A percentile compares a stretch with the other conserved stretches of the same genome.
Evolutionary conservation across 2,329 filamentous ascomycete species (phyloP).

Genomic region (Curvularia verruculosa): DNA sequence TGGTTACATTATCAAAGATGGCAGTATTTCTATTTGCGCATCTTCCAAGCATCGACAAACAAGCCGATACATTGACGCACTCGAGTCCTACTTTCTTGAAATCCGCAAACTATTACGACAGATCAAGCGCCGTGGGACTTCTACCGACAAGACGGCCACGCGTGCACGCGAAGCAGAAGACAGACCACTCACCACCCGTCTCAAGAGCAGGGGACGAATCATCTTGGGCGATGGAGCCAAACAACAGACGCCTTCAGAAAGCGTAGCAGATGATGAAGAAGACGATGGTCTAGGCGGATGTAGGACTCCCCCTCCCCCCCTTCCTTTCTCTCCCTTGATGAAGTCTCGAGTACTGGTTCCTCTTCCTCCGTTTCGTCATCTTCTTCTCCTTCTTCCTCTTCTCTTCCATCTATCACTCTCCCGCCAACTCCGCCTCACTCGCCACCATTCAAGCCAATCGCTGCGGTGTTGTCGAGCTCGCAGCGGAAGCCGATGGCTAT

Average conservation of each 20-base stretch:
- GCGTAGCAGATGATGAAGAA: constrained; percentile 74
- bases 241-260: constrained; percentile 64
- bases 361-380: constrained; percentile 17
- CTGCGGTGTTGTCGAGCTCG: constrained; percentile 40
- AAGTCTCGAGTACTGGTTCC: constrained; percentile 20
- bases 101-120: constrained; percentile 82
- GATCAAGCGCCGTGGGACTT: constrained; percentile 63
- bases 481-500: constrained; percentile 25
- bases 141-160: constrained; percentile 60
- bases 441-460: constrained; percentile 44
- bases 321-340: constrained; percentile 30
- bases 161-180: constrained; percentile 68
- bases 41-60: constrained; percentile 95
- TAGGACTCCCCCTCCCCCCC: constrained; percentile 56
- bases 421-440: constrained; percentile 46
- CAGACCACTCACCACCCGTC: constrained; percentile 52
- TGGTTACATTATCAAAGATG: constrained; percentile 98
- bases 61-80: constrained; percentile 82
- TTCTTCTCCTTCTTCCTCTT: constrained; percentile 20
- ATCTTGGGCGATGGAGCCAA: constrained; percentile 67
- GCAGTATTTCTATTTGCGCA: constrained; percentile 87
- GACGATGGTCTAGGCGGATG: constrained; percentile 92
- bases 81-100: constrained; percentile 90
- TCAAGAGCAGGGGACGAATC: constrained; percentile 75
- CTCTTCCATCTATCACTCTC: constrained; percentile 12